Conservation (phyloP, 352 stramenopile species). For the Phytophthora gonapodyides region DNA sequence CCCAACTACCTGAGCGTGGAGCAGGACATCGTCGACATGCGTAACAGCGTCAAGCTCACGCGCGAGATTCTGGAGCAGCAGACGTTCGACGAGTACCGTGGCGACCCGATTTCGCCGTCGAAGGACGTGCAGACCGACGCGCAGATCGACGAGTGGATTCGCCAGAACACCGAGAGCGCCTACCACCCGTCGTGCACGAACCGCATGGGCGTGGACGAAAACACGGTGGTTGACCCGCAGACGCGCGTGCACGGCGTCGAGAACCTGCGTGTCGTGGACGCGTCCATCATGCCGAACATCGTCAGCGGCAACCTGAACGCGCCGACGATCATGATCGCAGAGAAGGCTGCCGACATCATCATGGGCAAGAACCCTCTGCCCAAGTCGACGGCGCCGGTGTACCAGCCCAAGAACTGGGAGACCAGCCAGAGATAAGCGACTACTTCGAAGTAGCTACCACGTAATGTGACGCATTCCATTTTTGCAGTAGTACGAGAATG, state of each 20-base stretch:
- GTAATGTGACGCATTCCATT: too few species aligned
- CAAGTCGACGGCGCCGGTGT: conserved; percentile 77
- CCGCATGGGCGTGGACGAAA: conserved; percentile 81
- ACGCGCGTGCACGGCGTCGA: conserved; percentile 89
- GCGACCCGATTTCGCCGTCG: conserved; percentile 75
- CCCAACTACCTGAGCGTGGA: conserved; percentile 89
- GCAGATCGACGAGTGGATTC: conserved; percentile 88
- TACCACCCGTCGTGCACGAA: conserved; percentile 92
- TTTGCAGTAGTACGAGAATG: too few species aligned
- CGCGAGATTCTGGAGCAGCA: conserved; percentile 90
- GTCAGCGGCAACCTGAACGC: conserved; percentile 95
- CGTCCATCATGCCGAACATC: conserved; percentile 95
- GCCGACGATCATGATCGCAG: conserved; percentile 93
- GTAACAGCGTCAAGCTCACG: conserved; percentile 73
- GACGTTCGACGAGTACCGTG: conserved; percentile 83
- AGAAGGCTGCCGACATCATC: conserved; percentile 95
- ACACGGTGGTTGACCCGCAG: conserved; percentile 90
- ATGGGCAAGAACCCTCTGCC: conserved; percentile 68
- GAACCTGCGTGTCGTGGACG: conserved; percentile 90
- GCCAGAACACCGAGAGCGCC: conserved; percentile 80
- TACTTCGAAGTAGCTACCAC: not conserved
- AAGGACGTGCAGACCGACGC: conserved; percentile 64
- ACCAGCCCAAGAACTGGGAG: conserved; percentile 75
- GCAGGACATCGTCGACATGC: conserved; percentile 82
- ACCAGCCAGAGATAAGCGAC: conserved; percentile 62